Conservation (phyloP, 352 stramenopile species). For the Pythium utonaiense region DNA sequence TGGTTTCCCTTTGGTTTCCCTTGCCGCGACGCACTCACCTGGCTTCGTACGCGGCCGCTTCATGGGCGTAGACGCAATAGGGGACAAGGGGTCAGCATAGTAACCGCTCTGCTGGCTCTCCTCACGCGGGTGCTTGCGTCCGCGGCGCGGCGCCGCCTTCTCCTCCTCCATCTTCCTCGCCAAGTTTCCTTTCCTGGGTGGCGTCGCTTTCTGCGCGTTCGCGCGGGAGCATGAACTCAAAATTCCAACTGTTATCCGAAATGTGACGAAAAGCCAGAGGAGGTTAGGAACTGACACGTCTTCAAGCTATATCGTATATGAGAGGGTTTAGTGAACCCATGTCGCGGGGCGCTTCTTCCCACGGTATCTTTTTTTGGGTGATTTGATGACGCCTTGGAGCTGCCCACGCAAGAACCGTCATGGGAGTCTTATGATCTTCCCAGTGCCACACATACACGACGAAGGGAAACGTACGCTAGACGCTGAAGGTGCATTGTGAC, state of each 20-base stretch:
- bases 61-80: slow-evolving; percentile 82
- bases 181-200: slow-evolving; percentile 18
- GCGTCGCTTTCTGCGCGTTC: slow-evolving; percentile 4
- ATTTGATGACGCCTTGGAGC: background rate
- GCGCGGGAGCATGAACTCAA: slow-evolving; percentile 20
- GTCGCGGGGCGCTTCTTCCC: no score
- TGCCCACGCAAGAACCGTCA: background rate
- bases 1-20: slow-evolving; percentile 3
- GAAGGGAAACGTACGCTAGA: background rate
- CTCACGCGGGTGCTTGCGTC: slow-evolving; percentile 18
- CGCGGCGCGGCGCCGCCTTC: background rate
- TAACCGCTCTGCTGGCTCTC: slow-evolving; percentile 32
- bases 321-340: background rate
- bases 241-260: slow-evolving; percentile 16
- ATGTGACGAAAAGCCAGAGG: background rate
- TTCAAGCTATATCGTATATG: slow-evolving; percentile 7
- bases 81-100: slow-evolving; percentile 77
- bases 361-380: slow-evolving; percentile 11
- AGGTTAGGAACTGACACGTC: slow-evolving; percentile 17
- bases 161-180: slow-evolving; percentile 14
- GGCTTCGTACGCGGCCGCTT: slow-evolving; percentile 62
- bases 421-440: slow-evolving; percentile 7
- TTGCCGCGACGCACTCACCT: slow-evolving; percentile 20
- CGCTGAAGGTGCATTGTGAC: slow-evolving; percentile 1
- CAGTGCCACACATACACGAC: background rate